Base-by-base conservation (phyloP, 2,329 filamentous ascomycete species). In the Penicillium brevicompactum region DNA sequence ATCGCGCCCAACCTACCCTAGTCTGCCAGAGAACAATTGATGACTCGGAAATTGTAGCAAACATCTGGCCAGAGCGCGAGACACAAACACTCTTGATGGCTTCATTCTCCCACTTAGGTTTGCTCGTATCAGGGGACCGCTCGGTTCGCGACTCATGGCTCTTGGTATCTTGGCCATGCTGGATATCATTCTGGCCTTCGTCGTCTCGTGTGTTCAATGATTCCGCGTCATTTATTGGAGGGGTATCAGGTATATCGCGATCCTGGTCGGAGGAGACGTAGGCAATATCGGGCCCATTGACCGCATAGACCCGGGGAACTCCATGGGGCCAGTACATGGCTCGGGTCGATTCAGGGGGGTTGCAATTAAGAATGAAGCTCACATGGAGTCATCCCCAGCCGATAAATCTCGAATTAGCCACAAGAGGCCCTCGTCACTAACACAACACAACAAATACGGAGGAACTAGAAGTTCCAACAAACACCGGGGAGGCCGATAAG, bases 21-120 rank as follows among this genome's bases (percentile, higher is more conserved):
- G 91, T 93, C 77, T 99, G 94, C 94, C 94, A 99, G 63, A 99
- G 83, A n/a, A 90, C 91, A 72, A 99, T 85, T 11, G 90, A 89
- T 2, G 90, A 90, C 5, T 84, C 79, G 1, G 93, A 97, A 69
- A 97, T 91, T 45, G 91, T 91, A 49, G 90, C 90, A 75, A 99
- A 97, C 58, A 89, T 78, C 67, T 92, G 88, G 40, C 92, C 92
- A 53, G 84, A 87, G 43, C 92, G 86, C 2, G 92, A 90, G 40
- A 92, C 84, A 60, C 87, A 86, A 51, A 96, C 79, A 6, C 90
- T 89, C 58, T 91, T 77, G 51, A 97, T 85, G 21, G 82, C 84
- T 69, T 89, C 88, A 68, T 80, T 84, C 44, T 79, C 81, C 61
- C 82, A 76, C 49, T 67, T 57, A 41, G 65, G 60, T 60, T 65